phyloP scores from a whole-genome alignment of 179 eudicot species.

The Patellifolia procumbens region DNA sequence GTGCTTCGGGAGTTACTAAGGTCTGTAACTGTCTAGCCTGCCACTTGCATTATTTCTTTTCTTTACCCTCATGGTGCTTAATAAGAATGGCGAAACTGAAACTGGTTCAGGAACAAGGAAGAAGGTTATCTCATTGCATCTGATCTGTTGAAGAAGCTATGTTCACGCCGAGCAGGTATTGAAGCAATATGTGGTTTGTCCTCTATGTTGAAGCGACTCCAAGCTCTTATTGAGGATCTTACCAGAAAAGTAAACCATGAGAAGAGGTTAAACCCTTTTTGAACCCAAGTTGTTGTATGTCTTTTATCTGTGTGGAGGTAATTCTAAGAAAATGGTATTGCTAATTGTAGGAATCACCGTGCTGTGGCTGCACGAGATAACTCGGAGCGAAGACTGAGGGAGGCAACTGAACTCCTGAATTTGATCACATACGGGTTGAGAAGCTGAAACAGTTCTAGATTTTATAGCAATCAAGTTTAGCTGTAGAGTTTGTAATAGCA shows the following conservation, averaged over 20 bases:
- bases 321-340: background rate
- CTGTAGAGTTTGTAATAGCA: background rate
- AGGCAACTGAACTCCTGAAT: constrained; percentile 56
- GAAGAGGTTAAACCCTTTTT: no score
- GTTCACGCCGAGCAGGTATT: constrained; percentile 45
- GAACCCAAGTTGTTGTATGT: background rate
- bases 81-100: background rate
- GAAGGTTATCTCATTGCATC: constrained; percentile 80
- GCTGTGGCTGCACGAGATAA: constrained; percentile 41
- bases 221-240: constrained; percentile 72
- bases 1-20: constrained; percentile 65
- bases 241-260: constrained; percentile 59
- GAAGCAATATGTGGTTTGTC: constrained; percentile 47
- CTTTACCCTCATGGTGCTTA: background rate
- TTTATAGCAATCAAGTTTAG: constrained; percentile 4
- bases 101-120: constrained; percentile 79
- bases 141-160: constrained; percentile 72
- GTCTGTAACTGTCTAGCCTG: constrained; percentile 42
- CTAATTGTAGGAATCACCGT: constrained; percentile 48
- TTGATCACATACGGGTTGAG: constrained; percentile 35
- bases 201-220: constrained; percentile 64
- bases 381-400: constrained; percentile 59
- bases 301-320: background rate
- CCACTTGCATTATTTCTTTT: background rate
- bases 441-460: background rate